Conservation (phyloP, 225 moss, liverwort and hornwort species). For the Sphagnum tenellum region DNA sequence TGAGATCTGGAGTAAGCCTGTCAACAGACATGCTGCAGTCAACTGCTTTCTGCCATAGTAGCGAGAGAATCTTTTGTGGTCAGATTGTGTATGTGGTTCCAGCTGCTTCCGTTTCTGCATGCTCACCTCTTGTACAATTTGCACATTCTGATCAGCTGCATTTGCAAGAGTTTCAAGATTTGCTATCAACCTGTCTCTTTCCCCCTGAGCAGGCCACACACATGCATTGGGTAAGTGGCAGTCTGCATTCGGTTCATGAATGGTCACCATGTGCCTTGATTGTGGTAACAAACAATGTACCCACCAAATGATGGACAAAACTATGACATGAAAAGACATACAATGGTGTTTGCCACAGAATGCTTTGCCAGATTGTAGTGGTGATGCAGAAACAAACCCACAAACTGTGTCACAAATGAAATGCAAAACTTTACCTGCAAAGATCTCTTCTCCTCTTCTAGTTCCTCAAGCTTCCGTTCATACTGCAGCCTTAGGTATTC, state of each 20-base stretch:
- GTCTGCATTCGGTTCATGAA: no score
- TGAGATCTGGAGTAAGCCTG: constrained; percentile 63
- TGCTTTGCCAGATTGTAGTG: no score
- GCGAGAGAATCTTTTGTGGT: constrained; percentile 43
- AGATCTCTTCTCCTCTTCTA: constrained; percentile 85
- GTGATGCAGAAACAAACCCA: neutral
- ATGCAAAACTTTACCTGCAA: constrained; percentile 46
- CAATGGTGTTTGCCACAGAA: no score
- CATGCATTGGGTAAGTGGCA: neutral
- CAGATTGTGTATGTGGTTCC: constrained; percentile 73
- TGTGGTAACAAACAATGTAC: no score
- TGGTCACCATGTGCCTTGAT: no score
- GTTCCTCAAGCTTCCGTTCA: constrained; percentile 72
- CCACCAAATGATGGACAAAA: no score
- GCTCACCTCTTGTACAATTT: constrained; percentile 41
- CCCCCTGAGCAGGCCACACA: constrained; percentile 18
- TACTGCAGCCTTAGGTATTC: constrained; percentile 69
- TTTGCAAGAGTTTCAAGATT: constrained; percentile 35
- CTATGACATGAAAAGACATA: no score
- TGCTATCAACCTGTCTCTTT: constrained; percentile 38
- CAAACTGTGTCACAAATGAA: neutral
- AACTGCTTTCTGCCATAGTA: constrained; percentile 56
- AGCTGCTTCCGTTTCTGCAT: constrained; percentile 71
- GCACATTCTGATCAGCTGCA: constrained; percentile 34
- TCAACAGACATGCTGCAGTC: constrained; percentile 44